Conservation (phyloP, 768 basidiomycete genomes). For the Bullera alba region DNA sequence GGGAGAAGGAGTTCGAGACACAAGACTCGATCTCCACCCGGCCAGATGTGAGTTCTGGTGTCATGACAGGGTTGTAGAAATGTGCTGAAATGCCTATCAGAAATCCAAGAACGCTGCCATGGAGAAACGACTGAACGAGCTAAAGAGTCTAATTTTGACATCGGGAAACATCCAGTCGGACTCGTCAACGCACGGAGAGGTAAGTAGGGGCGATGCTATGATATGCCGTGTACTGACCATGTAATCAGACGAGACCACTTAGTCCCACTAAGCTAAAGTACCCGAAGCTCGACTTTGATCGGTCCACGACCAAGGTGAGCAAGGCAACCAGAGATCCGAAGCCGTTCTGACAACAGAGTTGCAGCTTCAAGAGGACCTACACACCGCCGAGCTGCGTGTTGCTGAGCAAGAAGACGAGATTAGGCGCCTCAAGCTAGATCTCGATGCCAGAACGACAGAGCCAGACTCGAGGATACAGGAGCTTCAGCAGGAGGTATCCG, state of each 20-base stretch:
- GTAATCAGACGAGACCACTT: conserved; percentile 57
- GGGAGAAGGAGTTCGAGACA: conserved; percentile 46
- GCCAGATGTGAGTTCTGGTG: conserved; percentile 9
- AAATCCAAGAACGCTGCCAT: conserved; percentile 26
- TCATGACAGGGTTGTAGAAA: neutral
- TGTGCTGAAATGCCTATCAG: conserved; percentile 4
- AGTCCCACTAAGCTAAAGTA: conserved; percentile 78
- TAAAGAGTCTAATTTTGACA: conserved; percentile 51
- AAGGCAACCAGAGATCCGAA: neutral
- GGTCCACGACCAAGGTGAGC: conserved; percentile 75
- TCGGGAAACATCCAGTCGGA: conserved; percentile 61
- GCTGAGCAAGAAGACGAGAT: conserved; percentile 78
- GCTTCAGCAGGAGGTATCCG: conserved; percentile 66
- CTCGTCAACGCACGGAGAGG: neutral
- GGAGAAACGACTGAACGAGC: conserved; percentile 39
- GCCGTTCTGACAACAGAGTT: neutral
- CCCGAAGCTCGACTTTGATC: conserved; percentile 56
- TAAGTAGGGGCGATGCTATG: neutral
- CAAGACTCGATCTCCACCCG: conserved; percentile 5
- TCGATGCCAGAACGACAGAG: conserved; percentile 64
- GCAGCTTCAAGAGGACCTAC: conserved; percentile 80
- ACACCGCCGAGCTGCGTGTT: conserved; percentile 66
- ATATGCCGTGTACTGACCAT: neutral
- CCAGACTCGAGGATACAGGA: conserved; percentile 69
- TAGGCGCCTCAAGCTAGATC: conserved; percentile 69